A percentile compares a stretch with the other conserved stretches of the same genome.
These are phyloP conservation scores for Pseudozyma hubeiensis DNA, from an alignment of 1,284 basidiomycete species.

Conservation along the genomic window DNA sequence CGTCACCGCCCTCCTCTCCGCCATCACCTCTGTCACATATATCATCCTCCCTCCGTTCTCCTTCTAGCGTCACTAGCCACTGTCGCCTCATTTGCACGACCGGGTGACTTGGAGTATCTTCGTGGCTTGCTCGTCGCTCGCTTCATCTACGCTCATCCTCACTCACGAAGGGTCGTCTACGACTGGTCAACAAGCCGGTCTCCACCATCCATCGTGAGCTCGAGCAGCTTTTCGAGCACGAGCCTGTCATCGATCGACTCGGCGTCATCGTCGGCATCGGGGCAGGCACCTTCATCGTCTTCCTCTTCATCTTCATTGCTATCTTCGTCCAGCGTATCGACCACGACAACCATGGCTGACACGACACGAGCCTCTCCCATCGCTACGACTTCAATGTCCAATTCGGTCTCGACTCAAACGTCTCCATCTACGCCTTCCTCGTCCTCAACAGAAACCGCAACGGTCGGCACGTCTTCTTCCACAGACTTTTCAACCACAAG, in stretches of 20 bases:
- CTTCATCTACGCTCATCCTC: background rate
- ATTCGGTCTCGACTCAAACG: conserved; percentile 6
- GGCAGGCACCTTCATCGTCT: conserved; percentile 28
- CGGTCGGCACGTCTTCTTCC: conserved; percentile 14
- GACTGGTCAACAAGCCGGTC: conserved; percentile 25
- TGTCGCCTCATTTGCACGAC: no score
- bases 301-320: conserved; percentile 6
- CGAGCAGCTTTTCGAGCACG: conserved; percentile 21
- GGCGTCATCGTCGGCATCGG: conserved; percentile 17
- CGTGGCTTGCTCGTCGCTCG: background rate
- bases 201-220: conserved; percentile 28
- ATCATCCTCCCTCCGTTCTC: background rate
- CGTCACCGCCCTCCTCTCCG: background rate
- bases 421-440: conserved; percentile 4
- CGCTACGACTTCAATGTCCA: conserved; percentile 8
- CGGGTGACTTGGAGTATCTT: no score
- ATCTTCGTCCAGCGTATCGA: background rate
- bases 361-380: conserved; percentile 15
- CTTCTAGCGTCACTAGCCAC: no score
- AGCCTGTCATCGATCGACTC: conserved; percentile 32
- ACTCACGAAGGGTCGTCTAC: background rate
- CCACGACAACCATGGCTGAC: conserved; percentile 41
- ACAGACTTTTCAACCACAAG: conserved; percentile 8
- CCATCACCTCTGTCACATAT: background rate
- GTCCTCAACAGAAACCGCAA: conserved; percentile 31